A percentile compares a stretch with the other conserved stretches of the same genome.
phyloP scores from a whole-genome alignment of 2,329 filamentous ascomycete genomes.

The Emergomyces orientalis region DNA sequence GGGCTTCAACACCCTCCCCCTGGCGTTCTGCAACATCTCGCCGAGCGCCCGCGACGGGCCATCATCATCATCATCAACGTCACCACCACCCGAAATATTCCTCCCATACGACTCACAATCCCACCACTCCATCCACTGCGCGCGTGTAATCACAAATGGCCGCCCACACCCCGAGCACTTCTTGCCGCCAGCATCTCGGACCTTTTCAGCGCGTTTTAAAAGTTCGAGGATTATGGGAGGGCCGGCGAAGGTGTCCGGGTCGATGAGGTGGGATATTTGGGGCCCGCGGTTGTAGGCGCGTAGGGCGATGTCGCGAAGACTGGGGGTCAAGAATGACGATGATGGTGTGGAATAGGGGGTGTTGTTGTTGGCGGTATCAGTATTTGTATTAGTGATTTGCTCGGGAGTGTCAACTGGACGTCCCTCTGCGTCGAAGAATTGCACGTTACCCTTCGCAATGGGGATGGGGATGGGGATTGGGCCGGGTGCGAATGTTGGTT shows the following conservation, averaged over 20 bases:
- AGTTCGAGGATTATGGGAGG: conserved; percentile 29
- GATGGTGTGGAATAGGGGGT: conserved; percentile 2
- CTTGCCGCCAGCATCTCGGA: conserved; percentile 31
- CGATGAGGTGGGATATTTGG: conserved; percentile 19
- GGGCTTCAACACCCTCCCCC: conserved; percentile 26
- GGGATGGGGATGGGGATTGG: not conserved
- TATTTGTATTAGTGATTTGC: conserved; percentile 10
- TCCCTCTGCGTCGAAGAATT: conserved; percentile 28
- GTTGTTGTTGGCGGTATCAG: conserved; percentile 7
- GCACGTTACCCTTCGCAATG: conserved; percentile 25
- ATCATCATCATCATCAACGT: conserved; percentile 26
- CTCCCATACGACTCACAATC: conserved; percentile 26
- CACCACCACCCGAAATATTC: conserved; percentile 25
- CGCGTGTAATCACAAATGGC: conserved; percentile 34
- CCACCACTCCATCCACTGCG: conserved; percentile 36
- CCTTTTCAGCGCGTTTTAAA: conserved; percentile 27
- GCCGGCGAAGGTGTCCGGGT: conserved; percentile 25
- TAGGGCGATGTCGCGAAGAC: conserved; percentile 36
- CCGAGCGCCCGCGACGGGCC: conserved; percentile 15
- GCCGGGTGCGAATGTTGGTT: not conserved
- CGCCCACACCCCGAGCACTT: conserved; percentile 34
- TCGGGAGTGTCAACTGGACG: conserved; percentile 12
- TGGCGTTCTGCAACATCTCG: conserved; percentile 24
- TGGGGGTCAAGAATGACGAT: conserved; percentile 24
- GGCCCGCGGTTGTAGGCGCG: conserved; percentile 29